Percentiles rank a stretch among this genome's conserved stretches.
These are phyloP conservation scores for Colletotrichum liaoningense DNA, from an alignment of 2,329 filamentous ascomycete genomes.

Conservation along the genomic window DNA sequence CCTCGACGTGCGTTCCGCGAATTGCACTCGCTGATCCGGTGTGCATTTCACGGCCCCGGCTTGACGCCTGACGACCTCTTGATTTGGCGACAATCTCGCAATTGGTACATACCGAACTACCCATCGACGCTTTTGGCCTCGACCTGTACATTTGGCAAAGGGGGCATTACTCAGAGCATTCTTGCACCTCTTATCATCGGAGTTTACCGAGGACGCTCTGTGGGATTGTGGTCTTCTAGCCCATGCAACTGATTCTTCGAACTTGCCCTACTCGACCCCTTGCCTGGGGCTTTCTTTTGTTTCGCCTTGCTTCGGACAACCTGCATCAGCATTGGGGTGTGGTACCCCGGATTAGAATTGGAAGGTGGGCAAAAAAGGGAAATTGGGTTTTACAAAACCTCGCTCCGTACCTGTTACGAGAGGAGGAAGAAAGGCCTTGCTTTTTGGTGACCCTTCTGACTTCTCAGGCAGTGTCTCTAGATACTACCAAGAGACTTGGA, in stretches of 20 bases:
- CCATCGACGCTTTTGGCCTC: not conserved
- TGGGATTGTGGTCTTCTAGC: not conserved
- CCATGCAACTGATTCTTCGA: not conserved
- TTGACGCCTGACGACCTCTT: not conserved
- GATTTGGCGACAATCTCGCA: not conserved
- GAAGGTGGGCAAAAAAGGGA: not conserved
- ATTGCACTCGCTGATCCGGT: not conserved
- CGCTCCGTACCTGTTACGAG: not conserved
- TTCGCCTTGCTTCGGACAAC: not conserved
- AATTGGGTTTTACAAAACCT: not conserved
- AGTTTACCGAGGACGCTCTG: not conserved
- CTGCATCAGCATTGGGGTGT: constrained; percentile 22
- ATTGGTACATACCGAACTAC: constrained; percentile 1
- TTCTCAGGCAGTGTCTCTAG: not conserved
- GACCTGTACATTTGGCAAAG: constrained; percentile 14
- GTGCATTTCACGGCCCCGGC: not conserved
- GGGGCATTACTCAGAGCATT: not conserved
- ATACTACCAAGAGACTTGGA: not conserved
- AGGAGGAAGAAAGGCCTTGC: not conserved
- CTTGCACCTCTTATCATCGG: not conserved
- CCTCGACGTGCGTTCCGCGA: not conserved
- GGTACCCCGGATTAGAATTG: constrained; percentile 3
- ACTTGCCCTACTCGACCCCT: not conserved
- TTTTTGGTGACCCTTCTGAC: not conserved
- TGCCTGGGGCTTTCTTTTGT: constrained; percentile 21